A percentile compares a stretch with the other conserved stretches of the same genome.
These are phyloP conservation scores for Pleurotus djamor DNA, from an alignment of 768 basidiomycete species.

Conservation along the genomic window DNA sequence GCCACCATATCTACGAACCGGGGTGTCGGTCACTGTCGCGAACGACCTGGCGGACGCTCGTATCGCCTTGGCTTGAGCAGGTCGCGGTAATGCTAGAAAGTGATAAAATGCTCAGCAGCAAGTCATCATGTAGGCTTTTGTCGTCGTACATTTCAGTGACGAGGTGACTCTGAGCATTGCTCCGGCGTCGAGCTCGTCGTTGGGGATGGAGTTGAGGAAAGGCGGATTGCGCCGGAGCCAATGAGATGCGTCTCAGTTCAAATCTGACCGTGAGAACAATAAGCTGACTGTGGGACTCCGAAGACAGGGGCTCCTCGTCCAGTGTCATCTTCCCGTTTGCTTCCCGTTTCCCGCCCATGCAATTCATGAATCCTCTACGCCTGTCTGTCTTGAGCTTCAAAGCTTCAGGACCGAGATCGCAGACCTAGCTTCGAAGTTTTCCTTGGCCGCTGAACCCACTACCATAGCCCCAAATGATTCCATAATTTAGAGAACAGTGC, in stretches of 20 bases:
- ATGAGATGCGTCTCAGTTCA: not conserved
- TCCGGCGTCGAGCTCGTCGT: not conserved
- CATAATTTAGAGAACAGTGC: no score
- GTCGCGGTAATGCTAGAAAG: conserved; percentile 18
- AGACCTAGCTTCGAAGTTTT: no score
- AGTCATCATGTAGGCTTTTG: no score
- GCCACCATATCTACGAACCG: conserved; percentile 89
- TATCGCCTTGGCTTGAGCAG: conserved; percentile 23
- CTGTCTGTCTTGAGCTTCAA: no score
- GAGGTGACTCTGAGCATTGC: conserved; percentile 2
- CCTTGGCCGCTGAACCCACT: no score
- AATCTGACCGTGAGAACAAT: not conserved
- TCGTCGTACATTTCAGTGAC: not conserved
- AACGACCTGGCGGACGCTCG: conserved; percentile 38
- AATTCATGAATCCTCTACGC: no score
- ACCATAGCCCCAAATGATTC: no score
- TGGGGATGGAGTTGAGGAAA: not conserved
- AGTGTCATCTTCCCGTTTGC: not conserved
- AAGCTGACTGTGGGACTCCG: not conserved
- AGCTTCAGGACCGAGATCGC: no score
- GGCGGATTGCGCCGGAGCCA: not conserved
- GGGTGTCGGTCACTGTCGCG: conserved; percentile 81
- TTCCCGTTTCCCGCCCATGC: no score
- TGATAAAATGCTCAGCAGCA: no score
- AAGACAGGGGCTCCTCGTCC: not conserved